Conservation (phyloP, 2,329 filamentous ascomycete genomes). For the Microdochium bolleyi region DNA sequence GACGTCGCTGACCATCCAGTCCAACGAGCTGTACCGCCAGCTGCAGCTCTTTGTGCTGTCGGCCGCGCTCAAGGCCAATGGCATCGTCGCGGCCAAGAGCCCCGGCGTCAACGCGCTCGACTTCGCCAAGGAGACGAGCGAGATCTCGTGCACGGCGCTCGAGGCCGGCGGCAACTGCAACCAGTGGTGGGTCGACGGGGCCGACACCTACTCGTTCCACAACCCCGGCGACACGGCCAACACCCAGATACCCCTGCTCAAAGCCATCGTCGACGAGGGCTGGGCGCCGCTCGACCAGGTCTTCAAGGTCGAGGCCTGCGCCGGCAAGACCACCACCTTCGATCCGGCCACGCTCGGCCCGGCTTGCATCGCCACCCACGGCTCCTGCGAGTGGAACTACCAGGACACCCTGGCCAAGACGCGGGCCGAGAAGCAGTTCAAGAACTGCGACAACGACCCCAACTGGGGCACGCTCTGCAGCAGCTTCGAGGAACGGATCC, state of each 20-base stretch:
- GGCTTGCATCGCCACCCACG: conserved; percentile 12
- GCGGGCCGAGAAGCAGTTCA: conserved; percentile 8
- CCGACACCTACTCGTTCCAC: conserved; percentile 14
- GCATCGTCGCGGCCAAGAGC: conserved; percentile 11
- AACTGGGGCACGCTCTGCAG: conserved; percentile 10
- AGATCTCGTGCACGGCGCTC: conserved; percentile 6
- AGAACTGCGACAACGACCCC: conserved; percentile 12
- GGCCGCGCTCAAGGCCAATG: conserved; percentile 11
- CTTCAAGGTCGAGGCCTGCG: conserved; percentile 14
- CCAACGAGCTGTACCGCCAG: conserved; percentile 10
- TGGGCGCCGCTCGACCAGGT: conserved; percentile 14
- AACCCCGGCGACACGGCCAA: conserved; percentile 13
- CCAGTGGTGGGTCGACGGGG: conserved; percentile 12
- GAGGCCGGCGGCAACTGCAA: conserved; percentile 6
- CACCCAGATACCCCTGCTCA: conserved; percentile 10
- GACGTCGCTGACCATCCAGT: conserved; percentile 13
- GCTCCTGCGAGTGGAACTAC: conserved; percentile 16
- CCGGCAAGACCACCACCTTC: conserved; percentile 11
- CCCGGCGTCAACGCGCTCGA: conserved; percentile 11
- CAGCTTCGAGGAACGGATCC: conserved; percentile 8
- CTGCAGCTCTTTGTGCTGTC: conserved; percentile 14
- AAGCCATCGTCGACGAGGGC: conserved; percentile 11
- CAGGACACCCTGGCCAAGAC: conserved; percentile 1
- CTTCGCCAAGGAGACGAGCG: conserved; percentile 6
- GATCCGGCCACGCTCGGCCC: conserved; percentile 9